phyloP scores from a whole-genome alignment of 2,329 filamentous ascomycete species.

The Ascosphaera apis region DNA sequence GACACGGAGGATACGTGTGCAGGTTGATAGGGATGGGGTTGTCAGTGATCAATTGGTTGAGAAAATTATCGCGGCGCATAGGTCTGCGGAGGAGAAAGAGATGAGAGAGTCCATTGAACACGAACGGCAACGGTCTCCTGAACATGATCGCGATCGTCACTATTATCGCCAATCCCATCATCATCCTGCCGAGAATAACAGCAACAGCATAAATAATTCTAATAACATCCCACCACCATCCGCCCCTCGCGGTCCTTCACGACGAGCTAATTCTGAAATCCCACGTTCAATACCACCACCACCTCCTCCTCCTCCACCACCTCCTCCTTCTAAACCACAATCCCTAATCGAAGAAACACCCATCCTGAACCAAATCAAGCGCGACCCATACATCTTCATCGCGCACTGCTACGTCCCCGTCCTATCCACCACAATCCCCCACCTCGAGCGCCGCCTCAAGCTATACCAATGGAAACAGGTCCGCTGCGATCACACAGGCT shows the following conservation, averaged over 20 bases:
- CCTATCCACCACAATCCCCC: conserved; percentile 60
- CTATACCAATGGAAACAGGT: conserved; percentile 62
- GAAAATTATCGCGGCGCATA: conserved; percentile 44
- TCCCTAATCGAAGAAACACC: conserved; percentile 41
- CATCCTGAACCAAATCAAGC: conserved; percentile 45
- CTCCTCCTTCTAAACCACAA: conserved; percentile 16
- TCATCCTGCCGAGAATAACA: too few relatives aligned
- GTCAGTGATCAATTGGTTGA: conserved; percentile 62
- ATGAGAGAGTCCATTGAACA: conserved; percentile 7
- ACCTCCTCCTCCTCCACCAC: conserved; percentile 15
- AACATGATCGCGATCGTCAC: background rate
- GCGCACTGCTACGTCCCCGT: conserved; percentile 71
- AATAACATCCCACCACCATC: conserved; percentile 43
- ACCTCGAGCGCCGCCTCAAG: conserved; percentile 76
- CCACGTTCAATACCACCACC: conserved; percentile 9
- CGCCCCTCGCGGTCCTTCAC: conserved; percentile 67
- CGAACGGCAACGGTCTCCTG: background rate
- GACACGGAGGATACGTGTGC: conserved; percentile 51
- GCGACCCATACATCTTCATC: conserved; percentile 77
- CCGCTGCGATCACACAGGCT: conserved; percentile 62
- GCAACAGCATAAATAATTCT: background rate
- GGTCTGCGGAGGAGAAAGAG: conserved; percentile 12
- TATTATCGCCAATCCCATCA: too few relatives aligned
- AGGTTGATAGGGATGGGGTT: conserved; percentile 71
- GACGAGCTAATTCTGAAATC: conserved; percentile 16